These are phyloP conservation scores for sorghum (Sorghum bicolor) DNA, from an alignment of 176 grass and related monocot genomes.

Conservation along the genomic window Sorghum_bicolor_NCBIv3 NC_012870.2:66372001-66372500, in stretches of 20 bases:
- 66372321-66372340: constrained; percentile 84
- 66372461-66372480: neutral
- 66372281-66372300: constrained; percentile 86
- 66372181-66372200: constrained; percentile 95
- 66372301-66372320: constrained; percentile 89
- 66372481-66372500: neutral
- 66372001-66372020: constrained; percentile 10
- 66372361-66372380: constrained; percentile 72
- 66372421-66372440: constrained; percentile 74
- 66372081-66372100: constrained; percentile 99
- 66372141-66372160: constrained; percentile 97
- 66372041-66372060: constrained; percentile 98
- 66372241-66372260: constrained; percentile 5
- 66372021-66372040: constrained; percentile 97
- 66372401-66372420: constrained; percentile 93
- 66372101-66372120: constrained; percentile 98
- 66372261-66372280: neutral
- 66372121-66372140: constrained; percentile 90
- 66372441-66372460: neutral
- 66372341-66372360: constrained; percentile 96
- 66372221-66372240: constrained; percentile 1
- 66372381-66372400: constrained; percentile 83
- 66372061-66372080: constrained; percentile 99
- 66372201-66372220: constrained; percentile 58
- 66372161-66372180: constrained; percentile 99